Evolutionary conservation across 306 rosid species (phyloP).

Genomic region (Astragalus membranaceus): DNA sequence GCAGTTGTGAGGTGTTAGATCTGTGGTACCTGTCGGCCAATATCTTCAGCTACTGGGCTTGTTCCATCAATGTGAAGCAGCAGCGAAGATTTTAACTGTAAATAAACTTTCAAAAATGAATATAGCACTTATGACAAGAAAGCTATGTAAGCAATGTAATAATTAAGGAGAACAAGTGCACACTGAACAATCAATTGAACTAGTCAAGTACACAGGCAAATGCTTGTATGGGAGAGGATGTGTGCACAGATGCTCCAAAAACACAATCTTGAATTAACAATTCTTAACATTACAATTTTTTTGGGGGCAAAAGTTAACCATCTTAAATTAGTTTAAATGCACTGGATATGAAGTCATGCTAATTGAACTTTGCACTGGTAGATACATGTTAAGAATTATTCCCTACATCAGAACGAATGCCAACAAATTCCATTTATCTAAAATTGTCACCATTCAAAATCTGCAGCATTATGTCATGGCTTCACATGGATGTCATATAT

Average conservation of each 20-base stretch:
- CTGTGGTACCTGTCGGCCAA: slow-evolving; percentile 79
- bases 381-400: neutral
- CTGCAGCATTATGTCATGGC: neutral
- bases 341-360: too few relatives aligned
- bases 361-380: too few relatives aligned
- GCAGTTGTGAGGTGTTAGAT: neutral
- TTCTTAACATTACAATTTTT: neutral
- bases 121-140: neutral
- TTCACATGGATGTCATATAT: neutral
- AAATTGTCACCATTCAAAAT: slow-evolving; percentile 10
- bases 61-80: slow-evolving; percentile 90
- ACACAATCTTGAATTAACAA: neutral
- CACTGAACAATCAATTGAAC: neutral
- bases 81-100: slow-evolving; percentile 83
- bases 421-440: neutral
- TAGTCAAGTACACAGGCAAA: neutral
- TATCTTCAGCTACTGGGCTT: slow-evolving; percentile 85
- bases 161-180: neutral
- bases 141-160: neutral
- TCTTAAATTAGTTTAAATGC: too few relatives aligned
- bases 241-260: neutral
- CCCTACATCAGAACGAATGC: neutral
- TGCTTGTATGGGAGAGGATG: neutral
- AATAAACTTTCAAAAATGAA: neutral
- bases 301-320: too few relatives aligned